Evolutionary conservation across 805 yeast species (phyloP).

Genomic region (Pichia gijzeniarum): DNA sequence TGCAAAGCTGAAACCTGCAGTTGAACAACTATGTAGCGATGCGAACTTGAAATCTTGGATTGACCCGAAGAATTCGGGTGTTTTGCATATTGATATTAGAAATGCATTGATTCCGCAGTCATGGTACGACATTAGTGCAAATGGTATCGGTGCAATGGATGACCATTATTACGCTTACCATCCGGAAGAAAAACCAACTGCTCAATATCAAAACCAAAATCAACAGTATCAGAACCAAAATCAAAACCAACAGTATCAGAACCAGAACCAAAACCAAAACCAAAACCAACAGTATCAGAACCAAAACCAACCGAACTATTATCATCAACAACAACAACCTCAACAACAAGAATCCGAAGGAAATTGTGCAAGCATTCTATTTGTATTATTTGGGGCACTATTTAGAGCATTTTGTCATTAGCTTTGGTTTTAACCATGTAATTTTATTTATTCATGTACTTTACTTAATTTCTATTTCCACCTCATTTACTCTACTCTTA

Average conservation of each 20-base stretch:
- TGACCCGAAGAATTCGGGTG: constrained; percentile 75
- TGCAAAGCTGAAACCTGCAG: constrained; percentile 86
- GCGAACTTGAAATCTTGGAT: constrained; percentile 53
- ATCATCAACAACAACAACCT: constrained; percentile 22
- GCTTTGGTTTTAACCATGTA: not conserved
- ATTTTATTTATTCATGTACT: not conserved
- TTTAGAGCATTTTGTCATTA: too few species aligned
- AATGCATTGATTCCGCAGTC: constrained; percentile 39
- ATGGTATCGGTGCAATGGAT: constrained; percentile 30
- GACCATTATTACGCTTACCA: constrained; percentile 20
- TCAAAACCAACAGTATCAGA: constrained; percentile 26
- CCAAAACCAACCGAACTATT: constrained; percentile 25
- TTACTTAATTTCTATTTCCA: too few species aligned
- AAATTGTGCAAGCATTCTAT: not conserved
- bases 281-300: constrained; percentile 23
- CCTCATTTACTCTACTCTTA: too few species aligned
- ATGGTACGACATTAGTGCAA: constrained; percentile 27
- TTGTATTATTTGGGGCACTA: not conserved
- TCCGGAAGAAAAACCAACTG: constrained; percentile 3
- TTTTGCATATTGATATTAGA: constrained; percentile 61
- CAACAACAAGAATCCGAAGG: constrained; percentile 22
- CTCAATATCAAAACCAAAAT: constrained; percentile 14
- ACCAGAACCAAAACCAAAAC: constrained; percentile 23
- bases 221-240: constrained; percentile 26
- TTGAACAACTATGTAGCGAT: constrained; percentile 68